These are phyloP conservation scores for Suhomyces kunorum DNA, from an alignment of 1,139 yeast genomes.

Conservation along the genomic window DNA sequence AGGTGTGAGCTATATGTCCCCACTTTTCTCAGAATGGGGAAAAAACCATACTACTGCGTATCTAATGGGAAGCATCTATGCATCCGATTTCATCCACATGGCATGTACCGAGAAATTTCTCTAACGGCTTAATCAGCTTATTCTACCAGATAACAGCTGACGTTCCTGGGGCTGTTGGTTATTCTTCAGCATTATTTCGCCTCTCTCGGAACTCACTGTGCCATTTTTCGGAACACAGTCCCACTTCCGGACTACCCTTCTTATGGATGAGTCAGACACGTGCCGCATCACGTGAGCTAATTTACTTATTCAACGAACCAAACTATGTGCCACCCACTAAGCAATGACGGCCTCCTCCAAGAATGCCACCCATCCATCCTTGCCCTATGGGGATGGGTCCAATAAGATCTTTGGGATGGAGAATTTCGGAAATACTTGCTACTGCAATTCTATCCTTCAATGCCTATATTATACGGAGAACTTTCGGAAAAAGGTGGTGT, in stretches of 20 bases:
- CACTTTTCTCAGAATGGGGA: no score
- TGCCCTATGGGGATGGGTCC: conserved; percentile 58
- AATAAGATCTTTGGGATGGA: conserved; percentile 88
- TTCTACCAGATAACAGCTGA: not conserved
- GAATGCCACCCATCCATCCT: not conserved
- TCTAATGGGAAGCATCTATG: no score
- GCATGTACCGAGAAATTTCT: no score
- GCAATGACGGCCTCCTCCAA: conserved; percentile 7
- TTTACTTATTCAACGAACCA: not conserved
- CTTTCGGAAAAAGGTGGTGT: conserved; percentile 59
- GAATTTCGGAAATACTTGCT: conserved; percentile 93
- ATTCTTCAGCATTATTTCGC: no score
- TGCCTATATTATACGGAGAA: conserved; percentile 75
- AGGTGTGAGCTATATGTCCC: no score
- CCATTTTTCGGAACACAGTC: no score
- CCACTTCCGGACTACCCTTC: no score
- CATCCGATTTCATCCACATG: no score
- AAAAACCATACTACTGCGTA: no score
- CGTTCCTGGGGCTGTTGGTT: no score
- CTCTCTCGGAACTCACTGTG: no score
- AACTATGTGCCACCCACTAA: not conserved
- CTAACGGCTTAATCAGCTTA: not conserved
- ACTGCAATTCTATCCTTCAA: conserved; percentile 89
- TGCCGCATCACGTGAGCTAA: not conserved
- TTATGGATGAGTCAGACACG: not conserved